A percentile compares a stretch with the other conserved stretches of the same genome.
Conservation (phyloP, 805 yeast genomes). For the Zygosaccharomyces pseudorouxii region DNA sequence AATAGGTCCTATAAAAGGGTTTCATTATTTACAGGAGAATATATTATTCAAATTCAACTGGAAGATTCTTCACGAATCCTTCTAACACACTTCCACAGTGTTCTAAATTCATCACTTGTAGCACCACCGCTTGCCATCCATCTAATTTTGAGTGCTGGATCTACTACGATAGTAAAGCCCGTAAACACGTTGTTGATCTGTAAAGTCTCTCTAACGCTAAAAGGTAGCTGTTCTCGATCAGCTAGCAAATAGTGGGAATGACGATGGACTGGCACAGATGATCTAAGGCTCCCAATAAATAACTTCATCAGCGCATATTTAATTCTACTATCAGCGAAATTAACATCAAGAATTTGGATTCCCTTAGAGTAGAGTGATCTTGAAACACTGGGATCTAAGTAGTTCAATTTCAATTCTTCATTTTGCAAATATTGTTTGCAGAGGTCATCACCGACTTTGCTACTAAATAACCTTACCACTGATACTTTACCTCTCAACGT, state of each 20-base stretch:
- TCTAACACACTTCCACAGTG: constrained; percentile 61
- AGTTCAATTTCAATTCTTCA: constrained; percentile 23
- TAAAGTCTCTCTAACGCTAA: constrained; percentile 53
- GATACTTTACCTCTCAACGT: constrained; percentile 29
- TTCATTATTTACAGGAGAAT: constrained; percentile 3
- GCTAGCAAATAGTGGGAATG: constrained; percentile 59
- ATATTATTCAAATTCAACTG: too few relatives aligned
- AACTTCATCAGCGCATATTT: constrained; percentile 61
- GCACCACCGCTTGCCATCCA: constrained; percentile 92
- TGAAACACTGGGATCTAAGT: constrained; percentile 11
- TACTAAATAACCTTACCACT: constrained; percentile 30
- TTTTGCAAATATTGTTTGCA: constrained; percentile 55
- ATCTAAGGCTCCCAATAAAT: constrained; percentile 44
- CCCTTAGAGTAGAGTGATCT: constrained; percentile 10
- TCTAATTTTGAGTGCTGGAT: constrained; percentile 65
- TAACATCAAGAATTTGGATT: constrained; percentile 71
- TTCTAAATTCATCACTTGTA: constrained; percentile 54
- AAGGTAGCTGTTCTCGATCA: constrained; percentile 54
- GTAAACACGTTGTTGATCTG: constrained; percentile 70
- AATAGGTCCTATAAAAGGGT: neutral
- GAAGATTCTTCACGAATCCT: constrained; percentile 50
- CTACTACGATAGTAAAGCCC: constrained; percentile 80
- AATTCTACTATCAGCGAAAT: constrained; percentile 66
- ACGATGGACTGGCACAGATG: constrained; percentile 44
- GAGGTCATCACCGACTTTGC: constrained; percentile 61